Evolutionary conservation across 345 rosid genomes (phyloP), one percentile per base, ranked within the genome.

Genomic region (Turnera subulata): DNA sequence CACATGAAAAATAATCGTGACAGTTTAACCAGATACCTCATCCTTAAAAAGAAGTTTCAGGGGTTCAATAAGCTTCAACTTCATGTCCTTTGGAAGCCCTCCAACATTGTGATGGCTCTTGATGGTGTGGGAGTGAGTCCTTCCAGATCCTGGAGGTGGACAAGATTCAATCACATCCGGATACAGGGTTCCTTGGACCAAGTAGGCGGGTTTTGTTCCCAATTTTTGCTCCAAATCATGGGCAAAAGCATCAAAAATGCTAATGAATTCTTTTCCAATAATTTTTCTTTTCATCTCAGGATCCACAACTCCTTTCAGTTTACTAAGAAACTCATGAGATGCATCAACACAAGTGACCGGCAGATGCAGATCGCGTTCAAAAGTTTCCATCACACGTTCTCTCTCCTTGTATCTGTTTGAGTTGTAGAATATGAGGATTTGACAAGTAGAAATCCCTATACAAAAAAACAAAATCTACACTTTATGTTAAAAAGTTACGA

Each of bases 101-200:
- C 99, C 99, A 5, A 94, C 99, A 69, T 94, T 94, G 40, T 94
- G 99, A 76, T 94, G 97, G 74, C 99, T 94, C 78, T 90, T 94
- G 56, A 94, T 94, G 26, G 97, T 90, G 72, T 90, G 99, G 18
- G 97, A 94, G 63, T 85, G 97, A 22, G 80, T 81, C 71, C 84
- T 90, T 61, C 90, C 99, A 43, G 80, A 73, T 40, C 99, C 99
- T 0, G 97, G 99, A 16, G 99, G 99, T 13, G 99, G 99, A 67
- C 99, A 94, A 6, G 99, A 94, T 73, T 90, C 99, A 64, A 90
- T 94, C 52, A 90, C 97, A 63, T 90, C 97, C 0, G 99, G 97
- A 68, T 94, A 90, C 66, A 94, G 57, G 50, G 99, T 90, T 64
- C 99, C 99, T 72, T 94, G 99, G 68, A 94, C 96, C 65, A 94